phyloP scores from a whole-genome alignment of 2,329 filamentous ascomycete genomes.

The Meredithiella fracta region DNA sequence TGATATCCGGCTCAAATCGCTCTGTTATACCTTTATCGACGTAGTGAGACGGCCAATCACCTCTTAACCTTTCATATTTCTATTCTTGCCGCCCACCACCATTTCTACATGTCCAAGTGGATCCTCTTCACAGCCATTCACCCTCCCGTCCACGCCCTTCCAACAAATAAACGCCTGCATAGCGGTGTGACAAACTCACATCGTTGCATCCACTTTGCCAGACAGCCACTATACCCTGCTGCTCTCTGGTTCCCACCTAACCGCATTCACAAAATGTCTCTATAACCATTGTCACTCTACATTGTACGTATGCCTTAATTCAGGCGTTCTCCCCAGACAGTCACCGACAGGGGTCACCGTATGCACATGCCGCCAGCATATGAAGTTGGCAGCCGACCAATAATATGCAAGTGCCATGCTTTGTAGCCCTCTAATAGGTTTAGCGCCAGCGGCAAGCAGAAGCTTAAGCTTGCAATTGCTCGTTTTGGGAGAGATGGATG shows the following conservation, averaged over 20 bases:
- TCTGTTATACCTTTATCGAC: no score
- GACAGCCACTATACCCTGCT: background rate
- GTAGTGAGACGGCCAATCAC: background rate
- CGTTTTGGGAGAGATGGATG: background rate
- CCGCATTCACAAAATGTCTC: background rate
- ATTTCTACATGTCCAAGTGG: background rate
- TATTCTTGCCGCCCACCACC: conserved; percentile 1
- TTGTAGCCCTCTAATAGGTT: conserved; percentile 5
- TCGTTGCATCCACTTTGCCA: background rate
- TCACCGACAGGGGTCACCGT: background rate
- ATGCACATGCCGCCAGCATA: background rate
- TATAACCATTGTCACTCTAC: background rate
- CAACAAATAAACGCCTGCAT: conserved; percentile 5
- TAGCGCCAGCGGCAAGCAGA: conserved; percentile 12
- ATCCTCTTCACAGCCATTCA: background rate
- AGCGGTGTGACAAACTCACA: background rate
- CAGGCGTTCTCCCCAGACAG: background rate
- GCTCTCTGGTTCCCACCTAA: background rate
- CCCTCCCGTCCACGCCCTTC: background rate
- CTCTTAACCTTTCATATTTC: background rate
- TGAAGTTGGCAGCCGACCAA: background rate
- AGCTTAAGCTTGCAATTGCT: conserved; percentile 7
- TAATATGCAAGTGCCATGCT: background rate
- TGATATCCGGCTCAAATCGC: no score
- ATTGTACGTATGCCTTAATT: no score